Base-by-base conservation (phyloP, 768 basidiomycete genomes). In the Neoboletus subvelutipes region DNA sequence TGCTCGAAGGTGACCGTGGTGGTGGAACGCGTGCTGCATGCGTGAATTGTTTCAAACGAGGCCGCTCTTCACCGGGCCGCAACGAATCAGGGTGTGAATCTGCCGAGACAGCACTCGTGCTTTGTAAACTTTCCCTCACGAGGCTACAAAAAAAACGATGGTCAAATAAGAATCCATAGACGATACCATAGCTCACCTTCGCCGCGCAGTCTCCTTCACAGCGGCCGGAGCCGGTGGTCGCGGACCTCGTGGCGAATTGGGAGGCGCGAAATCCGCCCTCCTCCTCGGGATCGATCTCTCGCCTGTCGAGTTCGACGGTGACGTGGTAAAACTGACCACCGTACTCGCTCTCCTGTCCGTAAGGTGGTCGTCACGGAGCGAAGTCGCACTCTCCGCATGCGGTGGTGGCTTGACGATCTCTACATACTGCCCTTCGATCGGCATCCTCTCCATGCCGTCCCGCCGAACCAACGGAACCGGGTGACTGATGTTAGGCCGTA, bases 11-110 rank as follows among this genome's bases (percentile, higher is more conserved):
- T 66, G 61, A 78, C 61, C 60, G 79, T 76, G 87, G 85, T 2
- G 83, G 77, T 20, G 87, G 87, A 26, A 87, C 86, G 20, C 85
- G 83, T 20, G 80, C 78, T 17, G 85, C 83, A 58, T 81, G 82
- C 8, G 84, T 88, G 66, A 91, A 90, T 26, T 85, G 88, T 34
- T 89, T 86, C 31, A 90, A 70, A 33, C 86, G 81, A 34, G 88
- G 86, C 15, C 81, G 79, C 15, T 76, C 67, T 37, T 61, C 65
- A 15, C 61, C 62, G 11, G 65, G 67, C 37, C 66, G 75, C 31
- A 71, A 41, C 24, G 61, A 60, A 60, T 70, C 57, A 66, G 78
- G 63, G 45, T 57, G 65, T 63, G 76, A 63, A 63, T 73, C 58
- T 15, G 59, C 67, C 18, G 79, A 79, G 42, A 76, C 36, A 28